Base-by-base conservation (phyloP, 2,329 filamentous ascomycete genomes). In the Lachnellula occidentalis region DNA sequence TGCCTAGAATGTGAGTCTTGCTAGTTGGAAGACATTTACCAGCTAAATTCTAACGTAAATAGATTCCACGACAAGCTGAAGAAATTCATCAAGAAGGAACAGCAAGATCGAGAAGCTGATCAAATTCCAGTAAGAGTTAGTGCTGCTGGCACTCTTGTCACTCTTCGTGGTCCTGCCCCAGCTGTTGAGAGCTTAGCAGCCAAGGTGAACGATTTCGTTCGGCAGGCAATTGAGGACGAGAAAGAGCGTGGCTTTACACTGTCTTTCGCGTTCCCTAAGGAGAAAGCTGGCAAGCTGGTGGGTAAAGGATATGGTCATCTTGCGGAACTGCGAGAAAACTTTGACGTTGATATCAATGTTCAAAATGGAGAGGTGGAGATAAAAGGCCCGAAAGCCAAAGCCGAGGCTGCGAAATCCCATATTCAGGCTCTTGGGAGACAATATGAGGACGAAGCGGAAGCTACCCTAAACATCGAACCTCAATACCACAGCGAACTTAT, bases 401-500 rank as follows among this genome's bases (percentile, higher is more conserved):
- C 92, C 1, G 91, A 96, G 70, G 83, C 85, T 48, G 90, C 90
- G 60, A 94, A 88, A 71, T 76, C 85, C 39, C 85, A 96, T 67
- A 96, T 99, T 63, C 77, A 85, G 59, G 80, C 84, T 39, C 76
- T 96, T 61, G 86, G 82, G 41, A 90, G 88, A 70, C 88, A 88
- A 69, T 81, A 95, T 65, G 91, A 95, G 51, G 94, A 99, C 66
- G 94, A 99, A 75, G 85, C 88, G 5, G 95, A 87, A 1, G 86
- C 95, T 70, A 77, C 83, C 12, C 78, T 99, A 53, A 95, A 95
- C 78, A 88, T 99, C 63, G 90, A 95, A 54, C 87, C 92, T 53
- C 90, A 96, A 74, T 97, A 88, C 73, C 94, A 99, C 73, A 83
- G 90, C 57, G 92, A 96, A 70, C 79, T 99, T 53, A 99, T 99